Conservation (phyloP, 1,284 basidiomycete genomes). For the Wallemia hederae region DNA sequence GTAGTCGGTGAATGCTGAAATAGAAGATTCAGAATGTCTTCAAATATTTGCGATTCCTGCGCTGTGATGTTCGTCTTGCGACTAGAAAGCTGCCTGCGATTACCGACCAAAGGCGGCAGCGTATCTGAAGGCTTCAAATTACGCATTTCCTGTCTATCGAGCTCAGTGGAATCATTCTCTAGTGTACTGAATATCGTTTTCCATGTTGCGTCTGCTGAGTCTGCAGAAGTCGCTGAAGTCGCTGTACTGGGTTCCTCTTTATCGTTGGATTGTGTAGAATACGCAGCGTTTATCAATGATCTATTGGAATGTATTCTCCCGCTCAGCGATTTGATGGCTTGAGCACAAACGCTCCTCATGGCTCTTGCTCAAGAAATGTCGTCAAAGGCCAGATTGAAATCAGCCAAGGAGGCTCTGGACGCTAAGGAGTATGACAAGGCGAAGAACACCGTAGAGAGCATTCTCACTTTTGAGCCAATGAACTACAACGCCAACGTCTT, state of each 20-base stretch:
- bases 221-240: not conserved
- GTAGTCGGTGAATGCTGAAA: not conserved
- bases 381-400: not conserved
- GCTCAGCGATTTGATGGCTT: too few species aligned
- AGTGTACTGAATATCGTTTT: not conserved
- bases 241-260: not conserved
- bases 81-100: not conserved
- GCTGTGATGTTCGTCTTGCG: not conserved
- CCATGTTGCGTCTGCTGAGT: not conserved
- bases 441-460: not conserved
- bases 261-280: not conserved
- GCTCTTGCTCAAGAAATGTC: not conserved
- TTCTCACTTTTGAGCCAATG: not conserved
- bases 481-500: constrained; percentile 8
- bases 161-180: not conserved
- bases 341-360: not conserved
- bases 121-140: not conserved
- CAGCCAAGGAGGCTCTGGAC: not conserved
- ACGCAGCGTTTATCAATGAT: too few species aligned
- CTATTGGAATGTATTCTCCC: too few species aligned
- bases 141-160: not conserved
- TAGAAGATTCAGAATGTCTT: not conserved
- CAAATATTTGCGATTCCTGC: not conserved
- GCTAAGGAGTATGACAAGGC: not conserved
- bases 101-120: not conserved